Evolutionary conservation across 768 basidiomycete species (phyloP), one percentile per base, ranked within the genome.

Genomic region (Lactarius trivialis): DNA sequence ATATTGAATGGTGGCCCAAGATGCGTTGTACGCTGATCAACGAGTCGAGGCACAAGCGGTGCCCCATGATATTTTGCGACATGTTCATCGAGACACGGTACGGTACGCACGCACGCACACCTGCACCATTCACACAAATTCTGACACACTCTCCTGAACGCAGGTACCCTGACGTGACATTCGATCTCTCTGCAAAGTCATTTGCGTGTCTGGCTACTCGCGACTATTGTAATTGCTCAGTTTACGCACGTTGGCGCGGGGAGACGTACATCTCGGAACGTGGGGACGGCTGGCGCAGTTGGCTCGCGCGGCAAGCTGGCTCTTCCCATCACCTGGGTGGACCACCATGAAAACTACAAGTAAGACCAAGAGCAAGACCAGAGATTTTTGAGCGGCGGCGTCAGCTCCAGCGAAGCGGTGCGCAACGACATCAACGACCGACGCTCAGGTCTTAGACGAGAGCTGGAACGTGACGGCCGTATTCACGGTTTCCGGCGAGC

Each of bases 161-260:
- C n/a, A n/a, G 78, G 64, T 79, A 79, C 58, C 74, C 76, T 1
- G 72, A 76, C n/a, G 57, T 77, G 60, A 69, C 69, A 30, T 79
- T 79, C 60, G 70, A 76, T 34, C 50, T 68, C 36, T 68, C 54
- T 19, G 65, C 63, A n/a, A 43, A 51, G 1, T 28, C 45, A 6
- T 79, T 77, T 56, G 58, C 66, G 26, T 85, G 84, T 65, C 83
- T 83, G 0, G 65, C 26, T 15, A 84, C 82, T 66, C 66, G 68
- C 3, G 66, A 72, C 14, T 76, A 65, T 12, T 85, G 83, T 70
- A 81, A 78, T 50, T 85, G 83, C 68, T 78, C 79, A 11, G 0
- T 6, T 0, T 84, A 82, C 65, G 73, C 77, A 15, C 64, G 69
- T 30, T 75, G 65, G 60, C 76, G 83, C 6, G 81, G 82, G 7